A percentile compares a stretch with the other conserved stretches of the same genome.
Evolutionary conservation across 257 asterid genomes (phyloP).

Genomic region (Avicennia marina): DNA sequence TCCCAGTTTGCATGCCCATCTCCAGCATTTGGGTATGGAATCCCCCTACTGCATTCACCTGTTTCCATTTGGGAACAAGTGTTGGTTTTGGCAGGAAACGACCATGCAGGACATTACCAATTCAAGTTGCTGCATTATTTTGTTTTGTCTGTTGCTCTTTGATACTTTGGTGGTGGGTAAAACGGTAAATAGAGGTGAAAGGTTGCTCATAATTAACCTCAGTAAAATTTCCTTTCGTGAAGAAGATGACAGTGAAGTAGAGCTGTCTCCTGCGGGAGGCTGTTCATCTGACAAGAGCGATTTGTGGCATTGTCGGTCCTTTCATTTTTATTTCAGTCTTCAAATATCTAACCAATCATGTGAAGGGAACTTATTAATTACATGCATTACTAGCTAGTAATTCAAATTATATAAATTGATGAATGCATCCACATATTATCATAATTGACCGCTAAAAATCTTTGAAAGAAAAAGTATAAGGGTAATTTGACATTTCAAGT

Average conservation of each 20-base stretch:
- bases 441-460: too few relatives aligned
- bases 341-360: too few relatives aligned
- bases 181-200: background rate
- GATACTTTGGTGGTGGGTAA: constrained; percentile 18
- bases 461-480: too few relatives aligned
- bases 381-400: too few relatives aligned
- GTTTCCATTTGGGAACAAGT: constrained; percentile 39
- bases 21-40: constrained; percentile 20
- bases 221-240: background rate
- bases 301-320: too few relatives aligned
- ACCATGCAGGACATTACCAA: constrained; percentile 55
- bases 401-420: too few relatives aligned
- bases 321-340: too few relatives aligned
- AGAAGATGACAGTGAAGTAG: constrained; percentile 37
- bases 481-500: too few relatives aligned
- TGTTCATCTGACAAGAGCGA: constrained; percentile 8
- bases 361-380: too few relatives aligned
- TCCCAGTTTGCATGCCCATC: constrained; percentile 31
- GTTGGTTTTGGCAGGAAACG: constrained; percentile 41
- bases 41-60: constrained; percentile 1
- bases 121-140: constrained; percentile 57
- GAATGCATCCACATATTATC: too few relatives aligned
- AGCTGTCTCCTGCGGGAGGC: constrained; percentile 83
- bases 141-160: constrained; percentile 37
- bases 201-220: background rate